Evolutionary conservation across 2,329 filamentous ascomycete species (phyloP).

Genomic region (Leptographium flavum): DNA sequence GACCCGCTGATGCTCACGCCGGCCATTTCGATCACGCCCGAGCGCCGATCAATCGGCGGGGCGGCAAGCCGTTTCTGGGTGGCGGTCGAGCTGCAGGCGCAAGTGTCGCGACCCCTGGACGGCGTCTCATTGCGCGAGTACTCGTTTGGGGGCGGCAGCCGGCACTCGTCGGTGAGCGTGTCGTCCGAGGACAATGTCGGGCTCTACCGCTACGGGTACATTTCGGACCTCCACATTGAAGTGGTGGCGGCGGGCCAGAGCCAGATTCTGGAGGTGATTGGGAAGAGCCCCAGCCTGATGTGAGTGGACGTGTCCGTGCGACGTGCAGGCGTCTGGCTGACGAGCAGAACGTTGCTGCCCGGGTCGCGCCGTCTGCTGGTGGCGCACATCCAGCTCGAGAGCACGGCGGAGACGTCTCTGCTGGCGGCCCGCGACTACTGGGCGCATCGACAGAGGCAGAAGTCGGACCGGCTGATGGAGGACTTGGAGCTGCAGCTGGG

Average conservation of each 20-base stretch:
- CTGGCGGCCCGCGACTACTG: constrained; percentile 12
- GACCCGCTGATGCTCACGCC: constrained; percentile 10
- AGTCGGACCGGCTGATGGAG: constrained; percentile 41
- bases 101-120: constrained; percentile 13
- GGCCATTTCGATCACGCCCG: constrained; percentile 10
- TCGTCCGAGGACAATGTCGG: constrained; percentile 2
- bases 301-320: too few relatives aligned
- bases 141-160: neutral
- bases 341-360: constrained; percentile 16
- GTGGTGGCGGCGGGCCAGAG: constrained; percentile 26
- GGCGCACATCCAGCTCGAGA: constrained; percentile 27
- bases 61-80: constrained; percentile 16
- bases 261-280: constrained; percentile 30
- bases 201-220: constrained; percentile 28
- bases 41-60: constrained; percentile 6
- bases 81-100: constrained; percentile 32
- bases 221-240: constrained; percentile 34
- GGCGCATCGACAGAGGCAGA: constrained; percentile 15
- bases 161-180: neutral
- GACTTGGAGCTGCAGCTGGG: constrained; percentile 45
- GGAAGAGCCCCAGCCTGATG: constrained; percentile 28
- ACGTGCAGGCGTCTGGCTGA: too few relatives aligned
- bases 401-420: constrained; percentile 8
- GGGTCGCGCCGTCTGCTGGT: constrained; percentile 33
- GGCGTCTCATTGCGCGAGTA: neutral